phyloP scores from a whole-genome alignment of 2,329 filamentous ascomycete species.

The Xylariomycetidae sp. region DNA sequence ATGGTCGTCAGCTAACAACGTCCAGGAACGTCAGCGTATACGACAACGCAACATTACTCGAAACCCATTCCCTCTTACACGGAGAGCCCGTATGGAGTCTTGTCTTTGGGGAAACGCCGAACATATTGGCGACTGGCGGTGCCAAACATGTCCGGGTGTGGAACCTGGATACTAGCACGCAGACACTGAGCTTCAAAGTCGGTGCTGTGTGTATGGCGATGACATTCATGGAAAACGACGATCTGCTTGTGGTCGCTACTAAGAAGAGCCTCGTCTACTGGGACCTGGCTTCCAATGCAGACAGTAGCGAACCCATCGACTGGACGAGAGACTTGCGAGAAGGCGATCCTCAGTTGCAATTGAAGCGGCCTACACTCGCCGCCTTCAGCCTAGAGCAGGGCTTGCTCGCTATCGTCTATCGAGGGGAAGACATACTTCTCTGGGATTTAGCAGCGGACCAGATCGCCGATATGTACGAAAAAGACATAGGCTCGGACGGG shows the following conservation, averaged over 20 bases:
- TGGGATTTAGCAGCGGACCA: conserved; percentile 15
- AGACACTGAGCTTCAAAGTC: conserved; percentile 7
- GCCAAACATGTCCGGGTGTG: conserved; percentile 11
- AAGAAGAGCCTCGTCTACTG: conserved; percentile 6
- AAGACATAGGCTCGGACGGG: conserved; percentile 15
- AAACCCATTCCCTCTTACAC: conserved; percentile 10
- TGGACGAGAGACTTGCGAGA: conserved; percentile 13
- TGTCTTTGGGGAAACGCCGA: conserved; percentile 11
- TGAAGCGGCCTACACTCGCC: conserved; percentile 11
- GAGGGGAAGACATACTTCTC: conserved; percentile 18
- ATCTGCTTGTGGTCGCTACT: conserved; percentile 1
- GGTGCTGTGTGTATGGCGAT: conserved; percentile 7
- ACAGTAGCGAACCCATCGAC: conserved; percentile 7
- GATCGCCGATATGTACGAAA: conserved; percentile 18
- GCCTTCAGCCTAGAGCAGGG: conserved; percentile 9
- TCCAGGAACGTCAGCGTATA: conserved; percentile 11
- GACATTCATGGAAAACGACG: conserved; percentile 7
- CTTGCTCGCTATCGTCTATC: conserved; percentile 22
- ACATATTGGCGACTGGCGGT: conserved; percentile 10
- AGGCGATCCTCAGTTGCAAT: conserved; percentile 3
- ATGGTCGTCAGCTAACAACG: neutral
- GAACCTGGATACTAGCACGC: conserved; percentile 4
- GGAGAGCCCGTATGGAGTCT: conserved; percentile 14
- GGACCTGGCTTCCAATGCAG: conserved; percentile 2
- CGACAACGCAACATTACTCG: conserved; percentile 15